These are phyloP conservation scores for Thecaphora frezii DNA, from an alignment of 1,284 basidiomycete species.

Conservation along the genomic window DNA sequence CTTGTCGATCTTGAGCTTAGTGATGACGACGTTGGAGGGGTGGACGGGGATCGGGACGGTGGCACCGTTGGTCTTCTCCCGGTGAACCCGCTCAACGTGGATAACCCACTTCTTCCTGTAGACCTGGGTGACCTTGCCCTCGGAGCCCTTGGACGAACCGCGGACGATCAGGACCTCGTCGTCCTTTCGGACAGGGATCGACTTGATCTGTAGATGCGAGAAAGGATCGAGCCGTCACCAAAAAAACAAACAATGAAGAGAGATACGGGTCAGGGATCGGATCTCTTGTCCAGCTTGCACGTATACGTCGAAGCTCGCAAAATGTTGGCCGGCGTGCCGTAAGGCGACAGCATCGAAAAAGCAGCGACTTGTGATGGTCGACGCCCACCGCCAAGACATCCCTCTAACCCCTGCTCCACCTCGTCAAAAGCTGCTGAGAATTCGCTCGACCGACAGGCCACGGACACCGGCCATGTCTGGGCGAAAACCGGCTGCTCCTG, in stretches of 20 bases:
- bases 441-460: too few relatives aligned
- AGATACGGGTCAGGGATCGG: neutral
- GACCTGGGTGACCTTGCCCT: slow-evolving; percentile 72
- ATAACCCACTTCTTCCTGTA: slow-evolving; percentile 99
- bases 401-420: too few relatives aligned
- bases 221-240: neutral
- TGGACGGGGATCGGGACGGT: slow-evolving; percentile 90
- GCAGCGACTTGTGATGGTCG: too few relatives aligned
- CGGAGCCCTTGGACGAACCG: slow-evolving; percentile 71
- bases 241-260: neutral
- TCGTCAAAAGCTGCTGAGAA: too few relatives aligned
- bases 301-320: neutral
- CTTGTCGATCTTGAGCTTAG: slow-evolving; percentile 59
- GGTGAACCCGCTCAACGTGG: slow-evolving; percentile 94
- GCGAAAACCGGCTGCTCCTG: too few relatives aligned
- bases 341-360: too few relatives aligned
- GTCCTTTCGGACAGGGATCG: slow-evolving; percentile 94
- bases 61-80: slow-evolving; percentile 97
- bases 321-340: neutral
- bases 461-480: too few relatives aligned
- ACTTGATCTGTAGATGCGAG: slow-evolving; percentile 69
- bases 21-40: slow-evolving; percentile 94
- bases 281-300: neutral
- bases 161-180: slow-evolving; percentile 93
- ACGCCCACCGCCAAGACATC: too few relatives aligned